Evolutionary conservation across 2,329 filamentous ascomycete genomes (phyloP).

Genomic region (Diaporthe citri): DNA sequence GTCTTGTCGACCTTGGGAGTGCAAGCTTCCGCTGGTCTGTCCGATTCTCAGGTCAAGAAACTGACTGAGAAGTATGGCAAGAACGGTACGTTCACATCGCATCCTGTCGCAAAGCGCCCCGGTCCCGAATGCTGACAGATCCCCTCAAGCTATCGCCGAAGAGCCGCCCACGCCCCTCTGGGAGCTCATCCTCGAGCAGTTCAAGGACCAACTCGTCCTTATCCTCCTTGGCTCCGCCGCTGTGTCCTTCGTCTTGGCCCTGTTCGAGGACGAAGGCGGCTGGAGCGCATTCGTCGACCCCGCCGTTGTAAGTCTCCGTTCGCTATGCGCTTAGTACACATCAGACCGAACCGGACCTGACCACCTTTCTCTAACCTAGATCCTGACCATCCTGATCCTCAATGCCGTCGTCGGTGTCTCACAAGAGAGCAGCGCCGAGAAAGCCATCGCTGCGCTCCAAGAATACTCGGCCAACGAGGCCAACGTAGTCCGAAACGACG

Average conservation of each 20-base stretch:
- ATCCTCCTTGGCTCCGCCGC: constrained; percentile 94
- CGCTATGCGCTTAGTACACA: background rate
- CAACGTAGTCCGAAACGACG: constrained; percentile 86
- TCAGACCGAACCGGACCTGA: constrained; percentile 31
- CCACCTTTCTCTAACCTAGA: constrained; percentile 63
- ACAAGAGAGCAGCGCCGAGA: constrained; percentile 98
- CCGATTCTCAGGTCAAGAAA: constrained; percentile 68
- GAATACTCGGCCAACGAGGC: constrained; percentile 99
- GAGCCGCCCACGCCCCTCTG: constrained; percentile 96
- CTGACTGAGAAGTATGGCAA: constrained; percentile 71
- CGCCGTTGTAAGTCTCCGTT: constrained; percentile 77
- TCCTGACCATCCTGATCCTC: constrained; percentile 94
- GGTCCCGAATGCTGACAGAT: constrained; percentile 18
- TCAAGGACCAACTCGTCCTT: constrained; percentile 98
- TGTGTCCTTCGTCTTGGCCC: constrained; percentile 91
- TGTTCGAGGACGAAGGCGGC: constrained; percentile 93
- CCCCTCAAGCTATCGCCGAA: constrained; percentile 72
- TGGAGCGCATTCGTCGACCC: constrained; percentile 99
- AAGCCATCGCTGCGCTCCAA: constrained; percentile 96
- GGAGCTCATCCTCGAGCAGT: constrained; percentile 97
- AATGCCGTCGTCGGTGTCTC: constrained; percentile 98
- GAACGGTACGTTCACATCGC: constrained; percentile 67
- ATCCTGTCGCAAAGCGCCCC: constrained; percentile 9
- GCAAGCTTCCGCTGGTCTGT: constrained; percentile 67
- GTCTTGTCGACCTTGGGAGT: constrained; percentile 72